Evolutionary conservation across 2,329 filamentous ascomycete genomes (phyloP).

Genomic region (Cladosporium halotolerans): DNA sequence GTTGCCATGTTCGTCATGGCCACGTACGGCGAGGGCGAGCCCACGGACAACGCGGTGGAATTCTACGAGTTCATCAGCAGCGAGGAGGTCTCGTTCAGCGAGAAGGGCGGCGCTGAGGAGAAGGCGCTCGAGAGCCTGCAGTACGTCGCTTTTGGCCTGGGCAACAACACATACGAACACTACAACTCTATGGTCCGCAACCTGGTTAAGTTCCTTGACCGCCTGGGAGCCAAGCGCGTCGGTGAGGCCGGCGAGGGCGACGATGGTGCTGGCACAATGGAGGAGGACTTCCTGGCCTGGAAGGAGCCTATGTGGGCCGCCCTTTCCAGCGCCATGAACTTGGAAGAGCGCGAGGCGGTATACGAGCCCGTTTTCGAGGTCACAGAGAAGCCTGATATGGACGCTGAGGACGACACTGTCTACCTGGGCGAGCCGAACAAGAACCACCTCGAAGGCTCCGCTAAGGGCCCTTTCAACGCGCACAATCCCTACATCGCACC

Average conservation of each 20-base stretch:
- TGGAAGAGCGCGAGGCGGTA: slow-evolving; percentile 91
- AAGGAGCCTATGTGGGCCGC: slow-evolving; percentile 98
- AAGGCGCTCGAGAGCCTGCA: slow-evolving; percentile 75
- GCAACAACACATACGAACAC: slow-evolving; percentile 99
- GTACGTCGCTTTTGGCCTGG: slow-evolving; percentile 91
- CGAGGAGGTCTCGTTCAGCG: slow-evolving; percentile 75
- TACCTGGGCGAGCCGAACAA: slow-evolving; percentile 80
- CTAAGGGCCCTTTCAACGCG: slow-evolving; percentile 87
- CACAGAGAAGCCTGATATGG: slow-evolving; percentile 60
- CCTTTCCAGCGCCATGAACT: slow-evolving; percentile 71
- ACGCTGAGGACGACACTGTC: slow-evolving; percentile 69
- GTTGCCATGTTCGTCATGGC: slow-evolving; percentile 91
- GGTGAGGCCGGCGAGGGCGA: slow-evolving; percentile 90
- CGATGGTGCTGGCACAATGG: slow-evolving; percentile 97
- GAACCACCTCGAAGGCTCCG: slow-evolving; percentile 78
- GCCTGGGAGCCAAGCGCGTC: slow-evolving; percentile 76
- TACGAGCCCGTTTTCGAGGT: slow-evolving; percentile 92
- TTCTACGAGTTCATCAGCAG: slow-evolving; percentile 93
- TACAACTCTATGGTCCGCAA: slow-evolving; percentile 98
- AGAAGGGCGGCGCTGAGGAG: slow-evolving; percentile 56
- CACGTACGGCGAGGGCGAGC: slow-evolving; percentile 96
- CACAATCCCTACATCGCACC: slow-evolving; percentile 86
- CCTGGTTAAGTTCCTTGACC: slow-evolving; percentile 72
- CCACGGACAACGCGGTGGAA: slow-evolving; percentile 96
- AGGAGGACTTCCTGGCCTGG: slow-evolving; percentile 98